phyloP scores from a whole-genome alignment of 2,329 filamentous ascomycete species.

The Fusarium napiforme region DNA sequence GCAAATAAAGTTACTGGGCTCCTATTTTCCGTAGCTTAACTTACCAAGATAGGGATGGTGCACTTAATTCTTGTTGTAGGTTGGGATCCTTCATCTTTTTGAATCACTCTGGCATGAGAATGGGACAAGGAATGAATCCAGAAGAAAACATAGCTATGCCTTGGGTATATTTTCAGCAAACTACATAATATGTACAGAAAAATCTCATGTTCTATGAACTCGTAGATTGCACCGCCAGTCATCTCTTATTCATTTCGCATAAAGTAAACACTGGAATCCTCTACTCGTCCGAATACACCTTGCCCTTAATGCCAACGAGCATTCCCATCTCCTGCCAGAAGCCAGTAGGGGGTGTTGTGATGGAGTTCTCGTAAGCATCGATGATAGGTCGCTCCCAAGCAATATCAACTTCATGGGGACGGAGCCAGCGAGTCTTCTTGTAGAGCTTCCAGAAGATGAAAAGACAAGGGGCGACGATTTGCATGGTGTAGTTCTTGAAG shows the following conservation, averaged over 20 bases:
- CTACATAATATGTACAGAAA: constrained; percentile 17
- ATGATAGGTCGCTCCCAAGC: constrained; percentile 69
- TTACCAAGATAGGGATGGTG: not conserved
- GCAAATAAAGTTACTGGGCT: not conserved
- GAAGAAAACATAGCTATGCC: constrained; percentile 26
- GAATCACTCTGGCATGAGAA: not conserved
- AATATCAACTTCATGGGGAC: constrained; percentile 66
- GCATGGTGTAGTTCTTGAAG: constrained; percentile 67
- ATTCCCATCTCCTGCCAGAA: constrained; percentile 66
- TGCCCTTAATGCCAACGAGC: constrained; percentile 32
- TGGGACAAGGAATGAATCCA: not conserved
- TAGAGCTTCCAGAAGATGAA: constrained; percentile 72
- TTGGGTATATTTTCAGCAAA: constrained; percentile 43
- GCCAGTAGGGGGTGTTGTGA: constrained; percentile 59
- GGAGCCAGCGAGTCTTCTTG: constrained; percentile 66
- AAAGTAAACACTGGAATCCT: not conserved
- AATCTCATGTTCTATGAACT: constrained; percentile 24
- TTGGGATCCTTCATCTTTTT: not conserved
- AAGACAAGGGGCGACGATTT: constrained; percentile 63
- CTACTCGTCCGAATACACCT: constrained; percentile 10
- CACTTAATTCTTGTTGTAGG: not conserved
- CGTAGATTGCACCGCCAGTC: constrained; percentile 18
- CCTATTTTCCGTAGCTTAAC: not conserved
- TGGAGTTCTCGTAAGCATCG: constrained; percentile 66
- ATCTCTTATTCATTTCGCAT: constrained; percentile 3